A percentile compares a stretch with the other conserved stretches of the same genome.
Evolutionary conservation across 1,284 basidiomycete genomes (phyloP).

Genomic region (Melampsora larici-populina): DNA sequence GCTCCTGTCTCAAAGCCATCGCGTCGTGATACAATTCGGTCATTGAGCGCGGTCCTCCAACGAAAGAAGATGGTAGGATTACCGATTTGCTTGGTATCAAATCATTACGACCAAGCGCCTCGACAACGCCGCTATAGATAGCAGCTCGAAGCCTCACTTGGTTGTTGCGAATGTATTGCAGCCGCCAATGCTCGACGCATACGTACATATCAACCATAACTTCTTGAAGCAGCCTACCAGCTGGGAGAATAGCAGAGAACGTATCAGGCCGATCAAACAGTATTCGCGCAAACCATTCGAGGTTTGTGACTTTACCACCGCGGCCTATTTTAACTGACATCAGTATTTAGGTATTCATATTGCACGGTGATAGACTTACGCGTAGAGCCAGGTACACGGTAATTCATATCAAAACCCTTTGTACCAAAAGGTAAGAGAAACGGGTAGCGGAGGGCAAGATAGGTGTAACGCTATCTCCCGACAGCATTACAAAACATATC

Average conservation of each 20-base stretch:
- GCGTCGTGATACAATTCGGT: constrained; percentile 57
- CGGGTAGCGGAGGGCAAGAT: constrained; percentile 7
- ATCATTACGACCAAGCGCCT: not conserved
- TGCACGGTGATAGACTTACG: not conserved
- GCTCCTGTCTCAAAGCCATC: constrained; percentile 56
- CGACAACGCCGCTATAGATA: not conserved
- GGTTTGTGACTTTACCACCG: not conserved
- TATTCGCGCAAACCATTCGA: constrained; percentile 1
- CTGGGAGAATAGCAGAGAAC: not conserved
- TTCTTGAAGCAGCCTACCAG: not conserved
- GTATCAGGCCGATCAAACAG: not conserved
- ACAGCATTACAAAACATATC: too few species aligned
- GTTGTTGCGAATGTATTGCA: not conserved
- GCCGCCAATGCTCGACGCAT: not conserved
- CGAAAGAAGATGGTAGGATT: constrained; percentile 57
- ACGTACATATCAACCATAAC: not conserved
- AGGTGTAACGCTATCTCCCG: too few species aligned
- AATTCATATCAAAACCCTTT: not conserved
- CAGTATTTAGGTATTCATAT: not conserved
- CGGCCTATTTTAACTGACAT: not conserved
- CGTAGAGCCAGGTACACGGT: not conserved
- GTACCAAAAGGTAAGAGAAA: constrained; percentile 14
- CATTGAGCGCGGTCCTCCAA: constrained; percentile 57
- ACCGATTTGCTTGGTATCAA: constrained; percentile 43
- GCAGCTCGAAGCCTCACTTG: not conserved